Conservation (phyloP, 2,329 filamentous ascomycete species). For the Knufia petricola region DNA sequence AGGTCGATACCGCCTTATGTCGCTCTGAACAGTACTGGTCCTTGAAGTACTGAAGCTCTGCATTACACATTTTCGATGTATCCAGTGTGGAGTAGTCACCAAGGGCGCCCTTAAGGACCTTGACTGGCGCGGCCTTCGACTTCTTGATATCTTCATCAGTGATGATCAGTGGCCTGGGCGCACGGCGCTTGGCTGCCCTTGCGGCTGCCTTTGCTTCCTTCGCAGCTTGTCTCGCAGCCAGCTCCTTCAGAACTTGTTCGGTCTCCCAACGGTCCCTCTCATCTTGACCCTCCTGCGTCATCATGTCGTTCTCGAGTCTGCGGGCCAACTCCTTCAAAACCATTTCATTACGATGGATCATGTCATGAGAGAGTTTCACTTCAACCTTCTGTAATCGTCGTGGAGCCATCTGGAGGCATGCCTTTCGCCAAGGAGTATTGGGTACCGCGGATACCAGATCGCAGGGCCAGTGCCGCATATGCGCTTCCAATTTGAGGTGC, state of each 20-base stretch:
- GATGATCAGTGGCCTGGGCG: slow-evolving; percentile 24
- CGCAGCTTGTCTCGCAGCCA: slow-evolving; percentile 12
- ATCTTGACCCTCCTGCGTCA: slow-evolving; percentile 18
- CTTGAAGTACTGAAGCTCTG: neutral
- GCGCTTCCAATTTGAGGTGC: slow-evolving; percentile 15
- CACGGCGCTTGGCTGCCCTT: neutral
- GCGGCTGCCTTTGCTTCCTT: slow-evolving; percentile 7
- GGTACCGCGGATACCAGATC: neutral
- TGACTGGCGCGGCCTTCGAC: slow-evolving; percentile 7
- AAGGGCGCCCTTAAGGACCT: slow-evolving; percentile 14
- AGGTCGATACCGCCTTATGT: neutral
- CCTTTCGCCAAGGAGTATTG: neutral
- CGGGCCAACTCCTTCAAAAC: slow-evolving; percentile 8
- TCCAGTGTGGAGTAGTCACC: slow-evolving; percentile 9
- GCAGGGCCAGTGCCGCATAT: slow-evolving; percentile 21
- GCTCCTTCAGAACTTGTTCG: slow-evolving; percentile 8
- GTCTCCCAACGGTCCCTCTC: slow-evolving; percentile 12
- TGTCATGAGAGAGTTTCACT: slow-evolving; percentile 15
- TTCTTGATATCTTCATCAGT: slow-evolving; percentile 7
- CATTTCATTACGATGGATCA: slow-evolving; percentile 12
- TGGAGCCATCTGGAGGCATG: slow-evolving; percentile 9
- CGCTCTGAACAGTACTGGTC: slow-evolving; percentile 1
- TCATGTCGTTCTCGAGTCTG: slow-evolving; percentile 19
- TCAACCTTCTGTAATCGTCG: slow-evolving; percentile 15
- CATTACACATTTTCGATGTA: neutral